Evolutionary conservation across 768 basidiomycete genomes (phyloP), one percentile per base, ranked within the genome.

Genomic region (Sarcodon aspratus): DNA sequence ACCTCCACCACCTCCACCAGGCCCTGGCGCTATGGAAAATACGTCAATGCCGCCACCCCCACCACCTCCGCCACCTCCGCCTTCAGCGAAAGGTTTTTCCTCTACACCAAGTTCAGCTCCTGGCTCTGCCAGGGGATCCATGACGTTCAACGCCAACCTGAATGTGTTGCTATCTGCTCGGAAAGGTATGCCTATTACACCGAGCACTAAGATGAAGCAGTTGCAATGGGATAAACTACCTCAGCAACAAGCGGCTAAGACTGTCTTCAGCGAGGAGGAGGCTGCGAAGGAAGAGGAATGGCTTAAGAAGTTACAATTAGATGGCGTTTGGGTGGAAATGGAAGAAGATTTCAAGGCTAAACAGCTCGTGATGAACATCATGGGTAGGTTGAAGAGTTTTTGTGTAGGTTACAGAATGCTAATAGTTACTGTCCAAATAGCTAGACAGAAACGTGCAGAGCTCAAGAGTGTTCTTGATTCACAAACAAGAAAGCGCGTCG

Each of bases 151-250:
- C 13, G 64, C 72, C 17, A 80, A 78, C 54, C 60, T 85, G 44
- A 74, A 70, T 54, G 70, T 71, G 32, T 63, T 82, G 54, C 61
- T 81, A 15, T 72, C 73, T 44, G 71, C 74, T 42, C 85, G 91
- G 45, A 97, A 97, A 65, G 89, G 91, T 59, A 78, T 96, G 60
- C 73, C 80, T 3, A 74, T 92, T 38, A 83, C 87, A 33, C 88
- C 94, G 1, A 82, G 76, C 51, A 86, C 80, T 34, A 92, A 93
- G 73, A 92, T 97, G 87, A 97, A 97, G 62, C 93, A 97, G 62
- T 70, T 99, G 48, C 94, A 97, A 61, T 99, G 95, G 95, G 94
- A 97, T 62, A 98, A 97, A 59, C 73, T 99, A n/a, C 82, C 88
- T 18, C 91, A 91, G 50, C 83, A 86, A 54, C 83, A 88, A 57